Percentiles rank a stretch among this genome's conserved stretches.
Evolutionary conservation across 2,329 filamentous ascomycete species (phyloP).

Genomic region (Penicillium sp.): DNA sequence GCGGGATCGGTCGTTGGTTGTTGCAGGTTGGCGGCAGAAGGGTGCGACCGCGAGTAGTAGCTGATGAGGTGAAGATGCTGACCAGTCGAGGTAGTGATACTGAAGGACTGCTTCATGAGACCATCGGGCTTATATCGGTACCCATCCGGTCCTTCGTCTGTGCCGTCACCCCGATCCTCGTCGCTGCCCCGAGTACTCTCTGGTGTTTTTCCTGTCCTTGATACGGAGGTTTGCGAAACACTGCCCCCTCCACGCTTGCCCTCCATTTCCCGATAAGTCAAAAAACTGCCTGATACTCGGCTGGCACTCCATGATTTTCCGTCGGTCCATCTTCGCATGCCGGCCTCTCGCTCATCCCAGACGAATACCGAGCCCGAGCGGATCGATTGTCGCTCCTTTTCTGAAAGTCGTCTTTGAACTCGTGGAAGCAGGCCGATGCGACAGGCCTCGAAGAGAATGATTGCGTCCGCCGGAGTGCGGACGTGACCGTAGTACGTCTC

Average conservation of each 20-base stretch:
- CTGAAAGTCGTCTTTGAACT: constrained; percentile 89
- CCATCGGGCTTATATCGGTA: constrained; percentile 96
- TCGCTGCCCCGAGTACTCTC: constrained; percentile 78
- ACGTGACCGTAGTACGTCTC: constrained; percentile 97
- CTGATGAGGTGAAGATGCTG: constrained; percentile 97
- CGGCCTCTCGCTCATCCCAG: constrained; percentile 98
- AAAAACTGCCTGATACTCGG: constrained; percentile 92
- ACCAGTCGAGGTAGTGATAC: constrained; percentile 87
- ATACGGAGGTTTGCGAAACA: constrained; percentile 64
- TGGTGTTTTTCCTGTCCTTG: constrained; percentile 73
- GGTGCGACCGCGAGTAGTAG: constrained; percentile 85
- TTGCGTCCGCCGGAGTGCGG: constrained; percentile 93
- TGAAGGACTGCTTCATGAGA: constrained; percentile 99
- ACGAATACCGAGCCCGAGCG: constrained; percentile 97
- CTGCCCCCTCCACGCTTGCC: constrained; percentile 83
- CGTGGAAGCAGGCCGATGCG: constrained; percentile 84
- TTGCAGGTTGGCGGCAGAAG: constrained; percentile 71
- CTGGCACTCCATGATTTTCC: constrained; percentile 99
- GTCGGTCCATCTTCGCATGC: constrained; percentile 98
- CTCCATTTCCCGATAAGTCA: constrained; percentile 98
- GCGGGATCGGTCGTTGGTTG: constrained; percentile 81
- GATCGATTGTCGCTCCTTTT: constrained; percentile 96
- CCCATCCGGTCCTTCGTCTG: constrained; percentile 77
- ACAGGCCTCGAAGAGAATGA: constrained; percentile 98
- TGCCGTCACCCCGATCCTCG: constrained; percentile 73